These are phyloP conservation scores for Arachis monticola DNA, from an alignment of 331 rosid genomes.

Conservation along the genomic window DNA sequence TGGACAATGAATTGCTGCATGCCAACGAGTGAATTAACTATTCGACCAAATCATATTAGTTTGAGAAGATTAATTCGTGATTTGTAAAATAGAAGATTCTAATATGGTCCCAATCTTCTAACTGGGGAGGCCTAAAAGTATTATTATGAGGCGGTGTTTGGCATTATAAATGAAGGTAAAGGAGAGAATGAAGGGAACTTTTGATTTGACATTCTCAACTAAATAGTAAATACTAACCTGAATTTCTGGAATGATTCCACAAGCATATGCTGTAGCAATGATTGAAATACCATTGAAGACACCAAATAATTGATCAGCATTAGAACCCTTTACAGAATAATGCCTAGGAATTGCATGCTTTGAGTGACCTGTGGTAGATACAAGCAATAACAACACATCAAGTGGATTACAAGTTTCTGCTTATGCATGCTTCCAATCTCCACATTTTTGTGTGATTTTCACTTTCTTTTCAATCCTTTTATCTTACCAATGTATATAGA, in stretches of 20 bases:
- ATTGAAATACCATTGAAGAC: constrained; percentile 76
- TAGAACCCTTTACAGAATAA: constrained; percentile 56
- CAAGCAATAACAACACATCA: constrained; percentile 18
- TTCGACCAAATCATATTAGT: too few relatives aligned
- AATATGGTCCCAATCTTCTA: too few relatives aligned
- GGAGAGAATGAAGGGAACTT: too few relatives aligned
- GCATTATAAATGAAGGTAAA: too few relatives aligned
- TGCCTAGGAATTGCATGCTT: constrained; percentile 54
- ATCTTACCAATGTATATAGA: constrained; percentile 70
- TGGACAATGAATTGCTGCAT: too few relatives aligned
- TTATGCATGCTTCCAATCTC: background rate
- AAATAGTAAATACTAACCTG: constrained; percentile 51
- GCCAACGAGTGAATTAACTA: too few relatives aligned
- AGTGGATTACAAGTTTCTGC: constrained; percentile 29
- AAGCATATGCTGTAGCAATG: constrained; percentile 66
- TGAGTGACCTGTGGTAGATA: constrained; percentile 57
- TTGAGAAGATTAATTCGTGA: too few relatives aligned
- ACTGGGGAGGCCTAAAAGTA: too few relatives aligned
- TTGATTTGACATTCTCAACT: background rate
- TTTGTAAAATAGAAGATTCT: too few relatives aligned
- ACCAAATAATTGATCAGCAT: constrained; percentile 47
- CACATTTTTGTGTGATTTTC: background rate
- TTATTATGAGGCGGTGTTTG: too few relatives aligned
- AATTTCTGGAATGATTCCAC: constrained; percentile 86
- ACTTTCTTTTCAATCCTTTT: background rate